These are phyloP conservation scores for Xylariaceae sp. DNA, from an alignment of 2,329 filamentous ascomycete species.

Conservation along the genomic window DNA sequence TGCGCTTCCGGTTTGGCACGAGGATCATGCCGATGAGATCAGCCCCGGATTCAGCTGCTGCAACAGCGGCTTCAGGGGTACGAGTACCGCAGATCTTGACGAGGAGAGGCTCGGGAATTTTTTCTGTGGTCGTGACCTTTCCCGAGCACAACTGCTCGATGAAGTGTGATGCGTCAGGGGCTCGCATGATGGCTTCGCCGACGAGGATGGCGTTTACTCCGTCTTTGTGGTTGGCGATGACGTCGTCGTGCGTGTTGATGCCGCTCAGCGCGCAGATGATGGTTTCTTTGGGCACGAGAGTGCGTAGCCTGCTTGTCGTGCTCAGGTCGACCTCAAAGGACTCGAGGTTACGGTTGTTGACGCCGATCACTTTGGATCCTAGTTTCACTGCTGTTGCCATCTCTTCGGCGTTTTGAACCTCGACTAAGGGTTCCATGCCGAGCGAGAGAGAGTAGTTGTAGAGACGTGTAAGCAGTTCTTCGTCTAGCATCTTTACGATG, in stretches of 20 bases:
- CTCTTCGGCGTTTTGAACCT: constrained; percentile 91
- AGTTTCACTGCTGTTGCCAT: constrained; percentile 85
- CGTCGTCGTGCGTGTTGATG: constrained; percentile 84
- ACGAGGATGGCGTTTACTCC: constrained; percentile 92
- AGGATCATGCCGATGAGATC: constrained; percentile 93
- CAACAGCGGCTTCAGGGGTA: constrained; percentile 71
- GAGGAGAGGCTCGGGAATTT: constrained; percentile 49
- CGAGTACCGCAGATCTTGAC: constrained; percentile 97
- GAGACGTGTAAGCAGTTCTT: constrained; percentile 66
- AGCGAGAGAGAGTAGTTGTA: constrained; percentile 87
- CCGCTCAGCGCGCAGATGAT: constrained; percentile 92
- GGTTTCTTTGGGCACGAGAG: constrained; percentile 78
- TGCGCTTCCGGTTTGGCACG: constrained; percentile 75
- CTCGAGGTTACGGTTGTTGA: constrained; percentile 95
- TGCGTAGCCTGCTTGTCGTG: constrained; percentile 84
- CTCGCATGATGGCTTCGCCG: constrained; percentile 93
- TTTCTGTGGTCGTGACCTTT: constrained; percentile 29
- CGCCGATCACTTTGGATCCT: constrained; percentile 87
- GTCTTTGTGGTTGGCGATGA: constrained; percentile 80
- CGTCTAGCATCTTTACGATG: constrained; percentile 96
- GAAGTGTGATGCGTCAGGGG: constrained; percentile 75
- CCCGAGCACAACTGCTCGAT: constrained; percentile 78
- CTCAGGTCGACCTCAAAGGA: constrained; percentile 95
- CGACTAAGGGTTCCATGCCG: constrained; percentile 95
- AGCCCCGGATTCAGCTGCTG: constrained; percentile 80